A percentile compares a stretch with the other conserved stretches of the same genome.
phyloP scores from a whole-genome alignment of 495 filamentous ascomycete species.

The Podospora australis region DNA sequence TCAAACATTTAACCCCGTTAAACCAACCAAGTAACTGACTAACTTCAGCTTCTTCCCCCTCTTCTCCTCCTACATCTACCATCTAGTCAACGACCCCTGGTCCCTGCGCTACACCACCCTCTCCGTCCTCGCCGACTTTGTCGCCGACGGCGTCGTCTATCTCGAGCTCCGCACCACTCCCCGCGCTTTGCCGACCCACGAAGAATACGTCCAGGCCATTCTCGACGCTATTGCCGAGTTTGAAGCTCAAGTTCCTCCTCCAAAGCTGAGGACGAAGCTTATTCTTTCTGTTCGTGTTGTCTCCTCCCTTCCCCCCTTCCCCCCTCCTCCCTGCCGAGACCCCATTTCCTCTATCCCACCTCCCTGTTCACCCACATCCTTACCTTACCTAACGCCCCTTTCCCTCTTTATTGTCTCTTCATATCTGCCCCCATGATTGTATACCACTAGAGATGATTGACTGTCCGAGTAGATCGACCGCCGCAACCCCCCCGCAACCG shows the following conservation, averaged over 20 bases:
- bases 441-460: no score
- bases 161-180: conserved; percentile 80
- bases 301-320: no score
- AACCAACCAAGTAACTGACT: neutral
- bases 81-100: conserved; percentile 53
- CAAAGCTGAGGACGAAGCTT: conserved; percentile 49
- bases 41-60: conserved; percentile 65
- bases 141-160: conserved; percentile 66
- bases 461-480: conserved; percentile 70
- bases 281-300: conserved; percentile 52
- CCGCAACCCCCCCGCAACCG: conserved; percentile 49
- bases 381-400: no score
- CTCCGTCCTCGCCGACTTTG: conserved; percentile 65
- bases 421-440: no score
- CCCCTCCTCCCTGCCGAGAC: no score
- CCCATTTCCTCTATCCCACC: no score
- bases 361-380: no score
- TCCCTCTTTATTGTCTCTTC: neutral
- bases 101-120: conserved; percentile 57
- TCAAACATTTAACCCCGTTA: conserved; percentile 21
- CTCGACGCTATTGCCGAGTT: conserved; percentile 52
- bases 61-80: conserved; percentile 74
- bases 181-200: conserved; percentile 54
- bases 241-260: conserved; percentile 14
- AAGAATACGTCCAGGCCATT: conserved; percentile 59